These are phyloP conservation scores for Saccharomyces hybrid DNA, from an alignment of 1,139 yeast genomes.

Conservation along the genomic window DNA sequence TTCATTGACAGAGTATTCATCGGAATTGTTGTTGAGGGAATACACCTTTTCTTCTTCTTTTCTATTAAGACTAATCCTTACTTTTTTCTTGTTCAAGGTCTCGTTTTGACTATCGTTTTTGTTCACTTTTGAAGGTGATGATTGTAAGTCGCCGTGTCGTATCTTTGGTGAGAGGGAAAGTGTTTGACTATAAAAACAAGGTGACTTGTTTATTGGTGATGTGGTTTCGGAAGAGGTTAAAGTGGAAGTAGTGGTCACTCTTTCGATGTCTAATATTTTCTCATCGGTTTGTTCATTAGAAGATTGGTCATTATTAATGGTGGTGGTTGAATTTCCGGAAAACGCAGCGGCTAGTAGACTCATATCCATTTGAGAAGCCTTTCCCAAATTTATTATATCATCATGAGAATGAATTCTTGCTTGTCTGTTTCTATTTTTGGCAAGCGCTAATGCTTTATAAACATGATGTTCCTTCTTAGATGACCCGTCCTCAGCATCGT, in stretches of 20 bases:
- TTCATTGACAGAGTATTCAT: not conserved
- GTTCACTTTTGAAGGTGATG: not conserved
- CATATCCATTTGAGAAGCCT: conserved; percentile 4
- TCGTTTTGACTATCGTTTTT: not conserved
- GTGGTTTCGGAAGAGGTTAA: not conserved
- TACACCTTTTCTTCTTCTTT: not conserved
- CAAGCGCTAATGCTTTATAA: conserved; percentile 9
- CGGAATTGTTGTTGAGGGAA: not conserved
- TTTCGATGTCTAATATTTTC: not conserved
- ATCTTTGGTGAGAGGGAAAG: not conserved
- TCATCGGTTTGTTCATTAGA: conserved; percentile 1
- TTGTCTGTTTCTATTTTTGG: conserved; percentile 22
- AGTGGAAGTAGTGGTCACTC: not conserved
- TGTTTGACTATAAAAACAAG: not conserved
- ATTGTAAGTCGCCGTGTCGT: not conserved
- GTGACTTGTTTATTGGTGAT: not conserved
- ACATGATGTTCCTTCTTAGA: conserved; percentile 10
- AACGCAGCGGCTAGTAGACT: not conserved
- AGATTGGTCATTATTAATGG: not conserved
- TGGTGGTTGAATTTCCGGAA: conserved; percentile 5
- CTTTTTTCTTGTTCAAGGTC: not conserved
- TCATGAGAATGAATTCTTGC: conserved; percentile 28
- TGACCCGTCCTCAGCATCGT: not conserved
- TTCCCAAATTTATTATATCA: conserved; percentile 19
- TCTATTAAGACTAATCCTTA: not conserved